These are phyloP conservation scores for Silene conica DNA, from an alignment of 148 eudicot species.

Conservation along the genomic window DNA sequence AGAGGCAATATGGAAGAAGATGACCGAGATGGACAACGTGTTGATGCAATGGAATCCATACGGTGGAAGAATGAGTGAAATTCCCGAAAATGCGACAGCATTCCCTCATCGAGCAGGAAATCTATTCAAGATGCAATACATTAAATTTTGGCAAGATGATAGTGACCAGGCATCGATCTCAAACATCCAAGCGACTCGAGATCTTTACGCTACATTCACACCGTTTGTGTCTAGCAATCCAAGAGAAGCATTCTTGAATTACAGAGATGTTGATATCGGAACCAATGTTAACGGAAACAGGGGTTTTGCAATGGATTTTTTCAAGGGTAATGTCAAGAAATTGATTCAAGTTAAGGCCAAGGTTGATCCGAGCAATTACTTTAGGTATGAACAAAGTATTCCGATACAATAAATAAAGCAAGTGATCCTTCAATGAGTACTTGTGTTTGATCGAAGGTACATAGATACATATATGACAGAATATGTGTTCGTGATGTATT, in stretches of 20 bases:
- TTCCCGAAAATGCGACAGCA: constrained; percentile 24
- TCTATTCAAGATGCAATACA: constrained; percentile 32
- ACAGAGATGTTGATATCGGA: constrained; percentile 35
- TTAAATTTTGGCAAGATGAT: constrained; percentile 28
- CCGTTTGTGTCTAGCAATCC: constrained; percentile 34
- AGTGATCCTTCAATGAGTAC: background rate
- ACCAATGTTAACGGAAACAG: constrained; percentile 19
- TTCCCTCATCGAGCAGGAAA: constrained; percentile 39
- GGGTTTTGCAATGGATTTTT: constrained; percentile 32
- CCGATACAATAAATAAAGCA: constrained; percentile 4
- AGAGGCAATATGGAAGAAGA: constrained; percentile 33
- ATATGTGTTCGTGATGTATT: too few species aligned
- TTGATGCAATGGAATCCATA: constrained; percentile 37
- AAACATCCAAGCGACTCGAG: constrained; percentile 16
- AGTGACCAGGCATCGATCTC: constrained; percentile 1
- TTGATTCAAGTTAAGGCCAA: constrained; percentile 29
- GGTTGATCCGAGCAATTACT: constrained; percentile 35
- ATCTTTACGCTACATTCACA: constrained; percentile 27
- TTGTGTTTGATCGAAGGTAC: too few species aligned
- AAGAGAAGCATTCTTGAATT: constrained; percentile 38
- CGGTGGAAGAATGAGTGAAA: constrained; percentile 41
- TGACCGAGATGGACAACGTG: constrained; percentile 20
- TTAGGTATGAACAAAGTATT: constrained; percentile 32
- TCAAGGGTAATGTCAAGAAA: constrained; percentile 31
- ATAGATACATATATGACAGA: too few species aligned